phyloP scores from a whole-genome alignment of 2,329 filamentous ascomycete genomes.

The Fusarium sp. region DNA sequence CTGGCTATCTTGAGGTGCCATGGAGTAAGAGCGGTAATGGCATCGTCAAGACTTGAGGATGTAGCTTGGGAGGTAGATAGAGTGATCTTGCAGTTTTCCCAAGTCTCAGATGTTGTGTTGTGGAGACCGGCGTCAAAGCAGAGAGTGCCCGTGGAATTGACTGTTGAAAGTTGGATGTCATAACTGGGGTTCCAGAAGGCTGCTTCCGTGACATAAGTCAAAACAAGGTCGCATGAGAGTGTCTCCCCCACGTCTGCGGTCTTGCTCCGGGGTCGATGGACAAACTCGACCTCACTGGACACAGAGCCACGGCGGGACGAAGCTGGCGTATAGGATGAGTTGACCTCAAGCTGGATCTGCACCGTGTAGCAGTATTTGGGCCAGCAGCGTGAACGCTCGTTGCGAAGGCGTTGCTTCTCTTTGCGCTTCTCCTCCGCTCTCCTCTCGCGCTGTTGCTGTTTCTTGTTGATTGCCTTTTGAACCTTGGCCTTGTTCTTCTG shows the following conservation, averaged over 20 bases:
- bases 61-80: conserved; percentile 74
- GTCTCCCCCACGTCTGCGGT: conserved; percentile 36
- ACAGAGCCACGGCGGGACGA: conserved; percentile 65
- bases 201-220: conserved; percentile 71
- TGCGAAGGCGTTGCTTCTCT: conserved; percentile 60
- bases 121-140: conserved; percentile 73
- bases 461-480: conserved; percentile 54
- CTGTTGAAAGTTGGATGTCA: conserved; percentile 72
- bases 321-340: conserved; percentile 55
- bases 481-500: conserved; percentile 52
- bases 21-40: conserved; percentile 65
- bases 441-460: conserved; percentile 53
- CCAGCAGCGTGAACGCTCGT: conserved; percentile 63
- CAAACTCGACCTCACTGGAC: conserved; percentile 66
- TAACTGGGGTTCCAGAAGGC: conserved; percentile 73
- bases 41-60: conserved; percentile 68
- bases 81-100: conserved; percentile 70
- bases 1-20: conserved; percentile 68
- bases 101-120: conserved; percentile 74
- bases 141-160: conserved; percentile 64
- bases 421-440: conserved; percentile 55
- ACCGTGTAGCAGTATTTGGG: conserved; percentile 63
- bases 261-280: conserved; percentile 56
- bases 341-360: conserved; percentile 65
- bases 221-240: conserved; percentile 59